Base-by-base conservation (phyloP, 495 filamentous ascomycete genomes). In the Talaromyces trachyspermus region DNA sequence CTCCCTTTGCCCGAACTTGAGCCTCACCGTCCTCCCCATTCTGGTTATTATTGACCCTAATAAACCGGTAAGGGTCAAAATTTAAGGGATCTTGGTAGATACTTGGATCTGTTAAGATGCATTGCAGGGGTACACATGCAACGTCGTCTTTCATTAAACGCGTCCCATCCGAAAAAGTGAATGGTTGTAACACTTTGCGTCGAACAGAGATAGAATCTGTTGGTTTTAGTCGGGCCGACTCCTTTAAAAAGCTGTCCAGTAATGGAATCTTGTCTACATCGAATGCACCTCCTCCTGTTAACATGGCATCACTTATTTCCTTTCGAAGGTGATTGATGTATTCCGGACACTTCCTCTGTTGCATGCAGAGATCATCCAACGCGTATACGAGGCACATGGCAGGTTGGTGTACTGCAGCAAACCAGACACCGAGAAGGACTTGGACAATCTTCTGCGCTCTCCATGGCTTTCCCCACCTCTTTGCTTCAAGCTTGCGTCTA, bases 161-260 rank as follows among this genome's bases (percentile, higher is more conserved):
- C 2, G 41, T 36, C 1, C 20, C 50, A 17, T 50, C 20, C 1
- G 2, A 11, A 7, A 40, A 27, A 17, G 32, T 15, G 5, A 41
- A 22, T 10, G 22, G 14, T 32, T 49, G 19, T 4, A 43, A 19
- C 11, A 24, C 41, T 29, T 26, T 43, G 7, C 41, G 41, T 14
- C 41, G 41, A 11, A 43, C 8, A 7, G 41, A 43, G 41, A 43
- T 43, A 11, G 14, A 22, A 18, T 43, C 41, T 9, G 63, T 53
- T 0, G 70, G 68, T 3, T 57, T 57, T 17, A 69, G 6, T 27
- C 72, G 41, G 41, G 68, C 63, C 11, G 64, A 65, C 48, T 76
- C 72, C 43, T 69, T 74, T 51, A 76, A 46, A 41, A 74, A 67
- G 56, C 65, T 69, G 43, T 76, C 71, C 59, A 76, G 20, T 8